phyloP scores from a whole-genome alignment of 306 rosid genomes.

The Dicorynia guianensis region DNA sequence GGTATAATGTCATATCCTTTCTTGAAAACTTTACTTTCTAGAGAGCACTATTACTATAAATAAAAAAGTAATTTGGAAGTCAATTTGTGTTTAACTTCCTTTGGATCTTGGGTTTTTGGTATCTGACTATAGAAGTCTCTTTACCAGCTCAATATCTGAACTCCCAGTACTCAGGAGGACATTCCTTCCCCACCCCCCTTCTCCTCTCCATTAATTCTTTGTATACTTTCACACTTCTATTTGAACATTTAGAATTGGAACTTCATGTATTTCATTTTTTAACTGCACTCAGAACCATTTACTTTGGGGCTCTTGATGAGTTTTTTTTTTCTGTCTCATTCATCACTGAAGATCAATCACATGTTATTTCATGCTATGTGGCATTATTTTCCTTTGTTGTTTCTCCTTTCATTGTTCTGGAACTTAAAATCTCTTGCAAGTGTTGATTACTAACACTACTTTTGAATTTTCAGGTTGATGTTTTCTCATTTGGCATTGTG shows the following conservation, averaged over 20 bases:
- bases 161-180: background rate
- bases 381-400: background rate
- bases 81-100: too few relatives aligned
- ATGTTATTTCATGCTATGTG: background rate
- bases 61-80: background rate
- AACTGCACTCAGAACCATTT: background rate
- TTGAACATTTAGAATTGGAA: background rate
- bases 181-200: background rate
- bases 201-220: background rate
- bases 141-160: background rate
- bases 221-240: background rate
- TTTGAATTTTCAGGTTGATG: conserved; percentile 71
- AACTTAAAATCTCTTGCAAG: background rate
- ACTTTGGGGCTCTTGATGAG: background rate
- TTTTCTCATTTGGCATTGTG: conserved; percentile 93
- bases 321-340: background rate
- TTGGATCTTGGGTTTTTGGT: too few relatives aligned
- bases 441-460: conserved; percentile 24
- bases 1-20: conserved; percentile 46
- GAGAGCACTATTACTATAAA: background rate
- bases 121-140: background rate
- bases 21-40: background rate
- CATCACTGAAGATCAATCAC: background rate
- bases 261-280: background rate
- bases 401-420: conserved; percentile 1